Conservation (phyloP, 495 filamentous ascomycete species). For the Podospora bellae-mahoneyi region DNA sequence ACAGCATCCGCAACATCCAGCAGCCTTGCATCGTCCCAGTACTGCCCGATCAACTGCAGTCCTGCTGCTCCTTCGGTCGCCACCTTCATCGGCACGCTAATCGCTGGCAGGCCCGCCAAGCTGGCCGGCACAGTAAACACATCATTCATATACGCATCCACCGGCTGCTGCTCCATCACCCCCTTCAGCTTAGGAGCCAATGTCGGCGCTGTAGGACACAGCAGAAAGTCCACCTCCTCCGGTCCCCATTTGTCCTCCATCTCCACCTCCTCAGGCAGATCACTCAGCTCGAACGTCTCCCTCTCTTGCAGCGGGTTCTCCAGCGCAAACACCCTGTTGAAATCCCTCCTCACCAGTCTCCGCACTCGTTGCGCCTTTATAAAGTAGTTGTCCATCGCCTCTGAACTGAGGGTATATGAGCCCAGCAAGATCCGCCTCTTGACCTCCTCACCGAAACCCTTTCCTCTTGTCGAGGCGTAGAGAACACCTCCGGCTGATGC, state of each 20-base stretch:
- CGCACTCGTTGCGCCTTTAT: constrained; percentile 87
- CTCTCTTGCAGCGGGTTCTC: constrained; percentile 59
- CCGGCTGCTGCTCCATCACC: constrained; percentile 34
- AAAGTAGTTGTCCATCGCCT: constrained; percentile 95
- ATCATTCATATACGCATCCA: constrained; percentile 76
- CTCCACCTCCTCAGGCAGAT: constrained; percentile 39
- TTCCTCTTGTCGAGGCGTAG: constrained; percentile 69
- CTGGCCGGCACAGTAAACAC: constrained; percentile 95
- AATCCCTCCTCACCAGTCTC: constrained; percentile 78
- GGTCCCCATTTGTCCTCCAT: constrained; percentile 46
- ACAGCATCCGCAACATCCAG: constrained; percentile 54
- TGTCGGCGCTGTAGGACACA: constrained; percentile 85
- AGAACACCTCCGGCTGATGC: constrained; percentile 49
- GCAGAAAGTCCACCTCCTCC: constrained; percentile 71
- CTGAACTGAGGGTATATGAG: constrained; percentile 84
- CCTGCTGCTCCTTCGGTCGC: constrained; percentile 52
- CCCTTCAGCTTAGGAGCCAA: constrained; percentile 63
- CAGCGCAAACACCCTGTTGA: constrained; percentile 69
- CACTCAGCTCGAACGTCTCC: constrained; percentile 46
- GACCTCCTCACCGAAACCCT: constrained; percentile 80
- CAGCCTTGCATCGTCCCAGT: constrained; percentile 73
- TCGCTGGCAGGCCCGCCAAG: constrained; percentile 83
- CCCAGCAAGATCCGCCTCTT: constrained; percentile 82
- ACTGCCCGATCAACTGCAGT: constrained; percentile 88
- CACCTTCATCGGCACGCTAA: constrained; percentile 69